Percentiles rank a stretch among this genome's conserved stretches.
phyloP scores from a whole-genome alignment of 2,329 filamentous ascomycete genomes.

The Pezicula neosporulosa region DNA sequence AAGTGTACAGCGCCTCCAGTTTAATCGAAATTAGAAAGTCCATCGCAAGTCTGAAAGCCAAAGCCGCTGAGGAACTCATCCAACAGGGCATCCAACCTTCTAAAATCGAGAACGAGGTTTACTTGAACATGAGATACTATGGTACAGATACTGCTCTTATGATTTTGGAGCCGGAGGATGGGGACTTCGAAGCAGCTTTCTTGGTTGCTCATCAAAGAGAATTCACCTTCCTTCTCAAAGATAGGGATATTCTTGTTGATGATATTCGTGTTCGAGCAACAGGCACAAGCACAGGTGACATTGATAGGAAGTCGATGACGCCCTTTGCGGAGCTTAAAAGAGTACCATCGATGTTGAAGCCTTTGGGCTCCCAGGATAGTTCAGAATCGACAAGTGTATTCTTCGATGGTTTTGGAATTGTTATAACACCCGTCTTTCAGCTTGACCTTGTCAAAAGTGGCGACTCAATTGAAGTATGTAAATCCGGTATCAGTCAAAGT shows the following conservation, averaged over 20 bases:
- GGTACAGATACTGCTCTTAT: constrained; percentile 87
- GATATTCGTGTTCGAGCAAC: constrained; percentile 84
- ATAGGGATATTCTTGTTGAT: constrained; percentile 82
- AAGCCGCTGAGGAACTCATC: constrained; percentile 44
- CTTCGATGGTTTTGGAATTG: too few relatives aligned
- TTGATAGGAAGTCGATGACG: not conserved
- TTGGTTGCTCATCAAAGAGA: constrained; percentile 82
- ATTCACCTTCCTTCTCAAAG: constrained; percentile 80
- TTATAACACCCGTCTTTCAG: too few relatives aligned
- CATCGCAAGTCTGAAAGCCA: not conserved
- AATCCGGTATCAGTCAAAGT: not conserved
- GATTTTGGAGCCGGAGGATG: constrained; percentile 71
- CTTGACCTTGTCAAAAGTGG: not conserved
- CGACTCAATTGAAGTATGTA: not conserved
- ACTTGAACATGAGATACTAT: constrained; percentile 85
- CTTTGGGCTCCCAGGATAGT: too few relatives aligned
- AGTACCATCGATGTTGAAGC: too few relatives aligned
- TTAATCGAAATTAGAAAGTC: too few relatives aligned
- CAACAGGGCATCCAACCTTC: constrained; percentile 74
- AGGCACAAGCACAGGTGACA: constrained; percentile 49
- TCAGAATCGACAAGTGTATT: too few relatives aligned
- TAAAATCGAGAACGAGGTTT: constrained; percentile 82
- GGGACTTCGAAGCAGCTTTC: constrained; percentile 70
- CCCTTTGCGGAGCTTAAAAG: not conserved
- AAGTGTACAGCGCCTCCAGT: too few relatives aligned